A percentile compares a stretch with the other conserved stretches of the same genome.
Evolutionary conservation across 768 basidiomycete genomes (phyloP).

Genomic region (Kwoniella shandongensis): DNA sequence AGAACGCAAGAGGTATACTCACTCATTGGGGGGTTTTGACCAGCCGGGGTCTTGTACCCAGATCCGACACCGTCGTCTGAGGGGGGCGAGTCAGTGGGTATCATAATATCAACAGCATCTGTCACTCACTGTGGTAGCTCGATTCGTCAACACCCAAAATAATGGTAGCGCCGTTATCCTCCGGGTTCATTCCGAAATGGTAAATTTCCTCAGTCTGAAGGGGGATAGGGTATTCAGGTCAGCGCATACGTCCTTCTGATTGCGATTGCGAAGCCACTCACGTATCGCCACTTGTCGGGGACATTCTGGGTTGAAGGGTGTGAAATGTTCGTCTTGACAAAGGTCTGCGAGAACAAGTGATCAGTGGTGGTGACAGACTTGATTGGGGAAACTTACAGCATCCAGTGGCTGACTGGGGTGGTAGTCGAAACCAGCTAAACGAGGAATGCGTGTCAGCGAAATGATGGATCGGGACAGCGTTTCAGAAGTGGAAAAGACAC

Average conservation of each 20-base stretch:
- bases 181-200: constrained; percentile 71
- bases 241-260: too few species aligned
- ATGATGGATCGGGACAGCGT: too few species aligned
- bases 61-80: constrained; percentile 3
- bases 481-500: too few species aligned
- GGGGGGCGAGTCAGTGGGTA: not conserved
- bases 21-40: constrained; percentile 65
- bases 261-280: constrained; percentile 12
- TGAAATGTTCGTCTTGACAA: constrained; percentile 60
- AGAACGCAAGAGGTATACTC: not conserved
- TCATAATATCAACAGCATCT: not conserved
- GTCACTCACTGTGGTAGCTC: constrained; percentile 61
- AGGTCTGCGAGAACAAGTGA: constrained; percentile 51
- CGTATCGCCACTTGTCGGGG: constrained; percentile 52
- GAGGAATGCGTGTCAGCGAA: too few species aligned
- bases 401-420: constrained; percentile 64
- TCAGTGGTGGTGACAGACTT: too few species aligned
- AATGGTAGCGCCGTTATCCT: constrained; percentile 63
- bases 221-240: not conserved
- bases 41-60: not conserved
- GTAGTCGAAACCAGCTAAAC: constrained; percentile 69
- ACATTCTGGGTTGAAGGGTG: constrained; percentile 65
- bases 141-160: constrained; percentile 67
- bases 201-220: constrained; percentile 58
- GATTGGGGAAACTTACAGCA: constrained; percentile 60